Evolutionary conservation across 73 alveolate species (phyloP), one percentile per base, ranked within the genome.

Genomic region (Paramecium sonneborni): DNA sequence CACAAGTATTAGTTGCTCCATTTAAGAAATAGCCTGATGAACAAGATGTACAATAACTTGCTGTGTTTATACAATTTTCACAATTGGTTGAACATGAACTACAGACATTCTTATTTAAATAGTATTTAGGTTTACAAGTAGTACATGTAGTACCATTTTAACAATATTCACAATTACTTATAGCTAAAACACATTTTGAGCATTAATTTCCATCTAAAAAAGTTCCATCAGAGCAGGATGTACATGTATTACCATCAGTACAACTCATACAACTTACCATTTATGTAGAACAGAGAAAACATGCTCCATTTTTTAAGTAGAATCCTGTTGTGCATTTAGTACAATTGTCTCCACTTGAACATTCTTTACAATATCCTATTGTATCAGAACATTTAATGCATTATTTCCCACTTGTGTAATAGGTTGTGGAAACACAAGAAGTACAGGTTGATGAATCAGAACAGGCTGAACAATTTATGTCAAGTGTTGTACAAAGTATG

Each of bases 1-100:
- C 37, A 55, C 93, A 86, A 8, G 93, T 57, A 21, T 18, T 52
- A 21, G 68, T 52, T 7, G 93, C 9, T 68, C 93, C 93, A 37
- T 82, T 62, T 14, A 86, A 86, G 37, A 62, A 86, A 34, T 86
- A 86, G 1, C 74, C 72, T 23, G 55, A 30, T 18, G 85, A 15
- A 26, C 93, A 86, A 12, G 48, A 12, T 23, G 68, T 30, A 70
- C 93, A 86, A 72, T 72, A 32, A 4, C 38, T 72, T n/a, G 57
- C 7, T 32, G 38, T 12, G 14, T 23, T 72, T 3, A 14, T 72
- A 72, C 86, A 72, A 28, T 30, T 35, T 28, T 35, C 57, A 72
- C 86, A 72, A 28, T 2, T 38, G 20, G 11, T 72, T 12, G 86
- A 20, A 21, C 55, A 20, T 15, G 32, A 11, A 52, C 18, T 52